phyloP scores from a whole-genome alignment of 2,329 filamentous ascomycete genomes.

The Dryadomyces quercivorus region DNA sequence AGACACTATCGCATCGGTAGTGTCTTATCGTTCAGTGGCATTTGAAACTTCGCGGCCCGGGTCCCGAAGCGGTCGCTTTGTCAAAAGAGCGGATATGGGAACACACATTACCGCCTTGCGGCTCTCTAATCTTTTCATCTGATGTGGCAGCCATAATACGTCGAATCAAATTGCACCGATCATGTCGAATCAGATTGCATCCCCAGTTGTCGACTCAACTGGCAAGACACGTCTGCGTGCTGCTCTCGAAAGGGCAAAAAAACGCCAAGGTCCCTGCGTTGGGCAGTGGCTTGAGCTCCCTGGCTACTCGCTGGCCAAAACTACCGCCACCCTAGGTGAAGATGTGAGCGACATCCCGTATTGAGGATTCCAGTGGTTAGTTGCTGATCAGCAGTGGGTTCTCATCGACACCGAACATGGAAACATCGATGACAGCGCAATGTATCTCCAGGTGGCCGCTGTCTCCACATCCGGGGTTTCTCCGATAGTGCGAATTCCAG shows the following conservation, averaged over 20 bases:
- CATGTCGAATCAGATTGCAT: slow-evolving; percentile 11
- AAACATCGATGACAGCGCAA: slow-evolving; percentile 35
- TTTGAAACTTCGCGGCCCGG: background rate
- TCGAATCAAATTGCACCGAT: background rate
- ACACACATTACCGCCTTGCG: background rate
- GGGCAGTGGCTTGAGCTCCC: slow-evolving; percentile 21
- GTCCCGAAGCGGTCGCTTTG: background rate
- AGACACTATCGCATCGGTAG: background rate
- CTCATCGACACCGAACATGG: slow-evolving; percentile 40
- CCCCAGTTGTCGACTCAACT: slow-evolving; percentile 15
- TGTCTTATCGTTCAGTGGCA: background rate
- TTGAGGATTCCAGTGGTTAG: background rate
- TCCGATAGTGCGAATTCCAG: slow-evolving; percentile 25
- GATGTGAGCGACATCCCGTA: slow-evolving; percentile 15
- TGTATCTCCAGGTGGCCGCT: slow-evolving; percentile 41
- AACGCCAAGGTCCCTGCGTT: slow-evolving; percentile 16
- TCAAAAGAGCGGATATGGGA: background rate
- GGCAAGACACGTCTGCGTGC: slow-evolving; percentile 19
- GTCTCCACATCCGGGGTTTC: slow-evolving; percentile 33
- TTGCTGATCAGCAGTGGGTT: slow-evolving; percentile 8
- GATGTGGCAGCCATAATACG: background rate
- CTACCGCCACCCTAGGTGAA: slow-evolving; percentile 17
- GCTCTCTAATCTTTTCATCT: background rate
- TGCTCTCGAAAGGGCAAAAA: slow-evolving; percentile 17
- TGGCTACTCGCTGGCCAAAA: slow-evolving; percentile 19